Percentiles rank a stretch among this genome's conserved stretches.
These are phyloP conservation scores for Brassica cretica DNA, from an alignment of 345 rosid genomes.

Conservation along the genomic window DNA sequence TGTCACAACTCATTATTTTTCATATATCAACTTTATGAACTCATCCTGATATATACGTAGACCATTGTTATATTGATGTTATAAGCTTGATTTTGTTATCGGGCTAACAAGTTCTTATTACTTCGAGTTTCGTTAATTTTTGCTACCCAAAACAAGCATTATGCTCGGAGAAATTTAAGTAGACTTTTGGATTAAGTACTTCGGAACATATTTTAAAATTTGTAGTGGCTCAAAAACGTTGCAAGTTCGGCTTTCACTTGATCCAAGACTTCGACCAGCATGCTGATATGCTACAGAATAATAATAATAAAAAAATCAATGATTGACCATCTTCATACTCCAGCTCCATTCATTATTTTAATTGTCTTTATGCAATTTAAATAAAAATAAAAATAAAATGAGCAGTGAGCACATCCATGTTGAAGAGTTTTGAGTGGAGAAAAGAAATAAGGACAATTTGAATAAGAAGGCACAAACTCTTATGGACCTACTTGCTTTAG, in stretches of 20 bases:
- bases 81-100: background rate
- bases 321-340: background rate
- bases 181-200: background rate
- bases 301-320: background rate
- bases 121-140: background rate
- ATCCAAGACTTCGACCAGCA: constrained; percentile 1
- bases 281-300: background rate
- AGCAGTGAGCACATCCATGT: constrained; percentile 13
- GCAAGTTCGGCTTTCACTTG: background rate
- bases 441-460: constrained; percentile 46
- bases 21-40: background rate
- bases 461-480: constrained; percentile 37
- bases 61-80: background rate
- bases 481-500: constrained; percentile 39
- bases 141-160: background rate
- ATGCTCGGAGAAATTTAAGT: background rate
- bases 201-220: background rate
- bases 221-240: background rate
- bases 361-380: background rate
- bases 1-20: background rate
- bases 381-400: background rate
- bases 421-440: constrained; percentile 40
- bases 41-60: too few relatives aligned
- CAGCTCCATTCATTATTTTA: background rate
- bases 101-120: background rate